Evolutionary conservation across 768 basidiomycete genomes (phyloP).

Genomic region (Phylloporus sp.): DNA sequence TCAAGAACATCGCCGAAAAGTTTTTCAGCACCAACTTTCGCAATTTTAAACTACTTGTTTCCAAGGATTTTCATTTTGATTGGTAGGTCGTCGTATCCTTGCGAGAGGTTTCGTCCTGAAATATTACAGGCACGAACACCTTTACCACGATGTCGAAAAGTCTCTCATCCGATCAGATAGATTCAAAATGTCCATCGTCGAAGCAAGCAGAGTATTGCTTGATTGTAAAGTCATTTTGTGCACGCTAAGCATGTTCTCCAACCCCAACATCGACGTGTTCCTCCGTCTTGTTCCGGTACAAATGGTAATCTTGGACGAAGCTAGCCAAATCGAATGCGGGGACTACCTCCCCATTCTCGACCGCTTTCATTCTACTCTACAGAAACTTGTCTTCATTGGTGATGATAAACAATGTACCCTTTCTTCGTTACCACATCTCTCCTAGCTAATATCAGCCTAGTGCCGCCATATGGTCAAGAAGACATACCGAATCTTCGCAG

Average conservation of each 20-base stretch:
- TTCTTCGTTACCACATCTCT: not conserved
- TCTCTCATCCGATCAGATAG: conserved; percentile 37
- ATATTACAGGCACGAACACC: conserved; percentile 44
- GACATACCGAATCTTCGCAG: conserved; percentile 59
- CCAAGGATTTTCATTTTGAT: conserved; percentile 42
- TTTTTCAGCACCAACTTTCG: conserved; percentile 30
- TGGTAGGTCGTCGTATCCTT: conserved; percentile 31
- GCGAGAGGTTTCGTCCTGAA: not conserved
- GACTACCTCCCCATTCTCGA: conserved; percentile 36
- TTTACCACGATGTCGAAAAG: conserved; percentile 34
- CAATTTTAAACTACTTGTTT: conserved; percentile 40
- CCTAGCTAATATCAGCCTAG: conserved; percentile 33
- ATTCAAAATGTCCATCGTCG: conserved; percentile 17
- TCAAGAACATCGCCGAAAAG: conserved; percentile 51
- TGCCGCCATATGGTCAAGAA: conserved; percentile 76
- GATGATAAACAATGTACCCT: conserved; percentile 35
- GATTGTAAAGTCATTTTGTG: conserved; percentile 39
- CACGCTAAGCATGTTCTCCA: conserved; percentile 45
- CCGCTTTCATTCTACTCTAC: conserved; percentile 22
- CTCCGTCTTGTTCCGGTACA: conserved; percentile 31
- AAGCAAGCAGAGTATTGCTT: conserved; percentile 21
- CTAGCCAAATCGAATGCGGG: conserved; percentile 42
- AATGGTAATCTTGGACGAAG: conserved; percentile 43
- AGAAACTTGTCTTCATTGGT: conserved; percentile 37
- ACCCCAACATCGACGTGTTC: conserved; percentile 14